Evolutionary conservation across 176 grass and related monocot genomes (phyloP), one percentile per base, ranked within the genome.

Genomic region (Eleusine indica): DNA sequence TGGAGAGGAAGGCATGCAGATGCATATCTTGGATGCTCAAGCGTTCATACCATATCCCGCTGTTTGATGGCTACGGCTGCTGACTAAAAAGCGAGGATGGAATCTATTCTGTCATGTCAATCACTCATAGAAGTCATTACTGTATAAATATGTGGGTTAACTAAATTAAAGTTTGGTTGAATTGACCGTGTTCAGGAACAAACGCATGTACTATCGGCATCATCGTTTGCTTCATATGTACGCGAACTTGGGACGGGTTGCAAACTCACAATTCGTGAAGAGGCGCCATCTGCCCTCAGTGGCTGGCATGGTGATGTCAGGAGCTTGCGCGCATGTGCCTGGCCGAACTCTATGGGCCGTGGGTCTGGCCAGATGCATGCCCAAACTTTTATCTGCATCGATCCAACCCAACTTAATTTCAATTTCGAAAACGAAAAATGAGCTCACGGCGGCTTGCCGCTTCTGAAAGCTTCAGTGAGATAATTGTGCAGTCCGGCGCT

Each of bases 91-190:
- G 56, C 43, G 18, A 15, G 10, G 5, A 38, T 19, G 21, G 88
- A 89, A 86, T 73, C 56, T 62, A 66, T 89, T 85, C 63, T 71
- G 51, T 32, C 18, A 9, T 25, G 77, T 9, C 1, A 61, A 9
- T 10, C 57, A 10, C 57, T 10, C 15, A 54, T 3, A 17, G 17
- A 54, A 54, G 17, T 5, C 4, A 54, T 12, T 5, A 53, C 11
- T 35, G 0, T 35, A 35, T 4, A 53, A 17, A 5, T 3, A 53
- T 53, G 51, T 14, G 3, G 4, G 14, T 53, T 17, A 17, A 5
- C 17, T 12, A 53, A 17, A 53, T 14, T 7, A 15, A 35, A 35
- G 48, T 16, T 52, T 57, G 1, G 3, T 7, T 21, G 54, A 57
- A 19, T 57, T 57, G 54, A 57, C 54, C 54, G 17, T 57, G 17